Percentiles rank a stretch among this genome's conserved stretches.
phyloP scores from a whole-genome alignment of 2,329 filamentous ascomycete species.

The Aureobasidium sp. region DNA sequence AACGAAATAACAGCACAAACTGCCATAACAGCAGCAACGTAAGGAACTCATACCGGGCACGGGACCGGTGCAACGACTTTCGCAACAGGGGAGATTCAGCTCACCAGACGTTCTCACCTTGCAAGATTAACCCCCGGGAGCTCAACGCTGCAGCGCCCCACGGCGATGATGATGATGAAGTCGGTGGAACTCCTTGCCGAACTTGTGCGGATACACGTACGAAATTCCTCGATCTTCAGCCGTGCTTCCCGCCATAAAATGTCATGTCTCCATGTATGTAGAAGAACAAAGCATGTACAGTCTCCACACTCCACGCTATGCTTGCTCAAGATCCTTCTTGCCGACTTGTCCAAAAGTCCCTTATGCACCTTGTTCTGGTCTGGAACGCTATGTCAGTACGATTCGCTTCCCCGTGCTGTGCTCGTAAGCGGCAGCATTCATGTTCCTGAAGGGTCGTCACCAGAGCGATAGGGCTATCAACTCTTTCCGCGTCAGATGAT shows the following conservation, averaged over 20 bases:
- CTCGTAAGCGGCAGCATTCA: constrained; percentile 3
- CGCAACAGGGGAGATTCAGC: not conserved
- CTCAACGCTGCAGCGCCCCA: not conserved
- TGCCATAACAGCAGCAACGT: not conserved
- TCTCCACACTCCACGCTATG: constrained; percentile 7
- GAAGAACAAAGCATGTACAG: constrained; percentile 7
- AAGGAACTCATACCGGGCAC: not conserved
- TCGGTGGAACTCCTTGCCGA: not conserved
- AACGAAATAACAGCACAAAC: constrained; percentile 13
- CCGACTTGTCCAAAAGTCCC: not conserved
- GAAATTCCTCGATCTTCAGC: not conserved
- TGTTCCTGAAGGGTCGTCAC: not conserved
- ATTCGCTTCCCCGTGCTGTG: not conserved
- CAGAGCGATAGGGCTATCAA: not conserved
- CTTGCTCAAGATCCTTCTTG: not conserved
- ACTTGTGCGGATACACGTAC: not conserved
- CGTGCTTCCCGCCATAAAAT: not conserved
- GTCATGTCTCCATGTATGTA: not conserved
- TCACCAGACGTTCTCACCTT: not conserved
- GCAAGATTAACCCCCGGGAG: not conserved
- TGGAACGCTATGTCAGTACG: not conserved
- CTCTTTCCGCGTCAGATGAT: not conserved
- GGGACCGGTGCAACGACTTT: constrained; percentile 2
- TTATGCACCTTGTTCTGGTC: not conserved
- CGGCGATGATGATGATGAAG: constrained; percentile 2